phyloP scores from a whole-genome alignment of 2,329 filamentous ascomycete genomes.

The Diaporthe vaccinii region DNA sequence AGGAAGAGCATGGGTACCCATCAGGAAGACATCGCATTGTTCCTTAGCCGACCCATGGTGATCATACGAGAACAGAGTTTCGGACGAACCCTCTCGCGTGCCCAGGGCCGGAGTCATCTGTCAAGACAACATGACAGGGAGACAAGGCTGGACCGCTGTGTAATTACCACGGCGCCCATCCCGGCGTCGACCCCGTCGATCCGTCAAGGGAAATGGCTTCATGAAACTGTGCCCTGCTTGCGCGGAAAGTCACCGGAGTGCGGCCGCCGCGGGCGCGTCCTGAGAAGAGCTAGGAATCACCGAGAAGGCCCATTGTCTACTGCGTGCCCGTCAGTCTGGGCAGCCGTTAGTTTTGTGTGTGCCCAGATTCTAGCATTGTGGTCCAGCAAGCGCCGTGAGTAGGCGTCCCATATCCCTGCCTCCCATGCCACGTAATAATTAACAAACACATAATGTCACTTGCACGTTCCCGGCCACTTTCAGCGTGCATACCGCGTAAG shows the following conservation, averaged over 20 bases:
- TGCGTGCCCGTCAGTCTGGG: neutral
- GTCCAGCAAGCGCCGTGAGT: neutral
- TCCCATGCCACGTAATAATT: constrained; percentile 9
- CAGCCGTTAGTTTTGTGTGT: neutral
- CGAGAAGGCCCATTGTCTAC: neutral
- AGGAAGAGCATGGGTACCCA: neutral
- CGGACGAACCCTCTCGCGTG: constrained; percentile 26
- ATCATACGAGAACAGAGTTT: constrained; percentile 30
- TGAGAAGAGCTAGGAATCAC: neutral
- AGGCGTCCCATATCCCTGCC: constrained; percentile 1
- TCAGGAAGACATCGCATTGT: neutral
- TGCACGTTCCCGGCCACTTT: neutral
- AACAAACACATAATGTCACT: neutral
- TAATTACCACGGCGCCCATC: neutral
- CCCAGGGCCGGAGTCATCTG: neutral
- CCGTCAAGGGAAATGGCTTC: neutral
- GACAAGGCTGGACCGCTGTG: neutral
- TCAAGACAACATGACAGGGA: neutral
- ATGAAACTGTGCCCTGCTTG: constrained; percentile 10
- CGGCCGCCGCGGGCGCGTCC: constrained; percentile 19
- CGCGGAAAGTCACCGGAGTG: neutral
- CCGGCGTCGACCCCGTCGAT: neutral
- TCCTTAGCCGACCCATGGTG: constrained; percentile 16
- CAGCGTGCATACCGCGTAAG: neutral
- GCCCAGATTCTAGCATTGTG: constrained; percentile 6